A percentile compares a stretch with the other conserved stretches of the same genome.
phyloP scores from a whole-genome alignment of 345 rosid species.

The Eucalyptus regnans region DNA sequence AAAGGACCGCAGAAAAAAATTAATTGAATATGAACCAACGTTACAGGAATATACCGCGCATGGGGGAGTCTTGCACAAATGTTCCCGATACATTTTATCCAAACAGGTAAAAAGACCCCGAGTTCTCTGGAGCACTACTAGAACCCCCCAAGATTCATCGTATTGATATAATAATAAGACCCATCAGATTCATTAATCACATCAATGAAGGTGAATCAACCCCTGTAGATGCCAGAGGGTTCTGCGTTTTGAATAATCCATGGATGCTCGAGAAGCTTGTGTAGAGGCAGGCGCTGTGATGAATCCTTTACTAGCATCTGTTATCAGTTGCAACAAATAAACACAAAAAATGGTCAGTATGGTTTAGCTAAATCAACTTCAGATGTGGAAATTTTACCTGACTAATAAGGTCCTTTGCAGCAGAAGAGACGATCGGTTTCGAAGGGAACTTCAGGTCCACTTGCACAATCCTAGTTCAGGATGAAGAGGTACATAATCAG shows the following conservation, averaged over 20 bases:
- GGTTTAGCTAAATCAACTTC: not conserved
- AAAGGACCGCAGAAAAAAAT: not conserved
- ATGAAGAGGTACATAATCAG: not conserved
- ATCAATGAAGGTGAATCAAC: slow-evolving; percentile 1
- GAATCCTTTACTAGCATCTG: slow-evolving; percentile 99
- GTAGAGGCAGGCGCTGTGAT: slow-evolving; percentile 63
- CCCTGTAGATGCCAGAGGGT: slow-evolving; percentile 71
- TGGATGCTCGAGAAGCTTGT: slow-evolving; percentile 89
- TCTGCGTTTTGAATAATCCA: slow-evolving; percentile 96
- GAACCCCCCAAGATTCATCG: not conserved
- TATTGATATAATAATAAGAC: not conserved
- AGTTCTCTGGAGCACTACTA: not conserved
- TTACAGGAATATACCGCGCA: not conserved
- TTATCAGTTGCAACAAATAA: not conserved
- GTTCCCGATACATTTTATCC: not conserved
- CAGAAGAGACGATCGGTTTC: slow-evolving; percentile 74
- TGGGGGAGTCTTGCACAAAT: not conserved
- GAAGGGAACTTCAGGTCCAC: slow-evolving; percentile 93
- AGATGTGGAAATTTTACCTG: slow-evolving; percentile 31
- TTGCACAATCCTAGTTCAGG: slow-evolving; percentile 67
- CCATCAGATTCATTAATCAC: not conserved
- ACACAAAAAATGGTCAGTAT: not conserved
- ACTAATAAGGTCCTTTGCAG: slow-evolving; percentile 86
- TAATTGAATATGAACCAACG: not conserved
- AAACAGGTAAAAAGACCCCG: not conserved